A percentile compares a stretch with the other conserved stretches of the same genome.
Conservation (phyloP, 2,329 filamentous ascomycete genomes). For the Scedosporium dehoogii region DNA sequence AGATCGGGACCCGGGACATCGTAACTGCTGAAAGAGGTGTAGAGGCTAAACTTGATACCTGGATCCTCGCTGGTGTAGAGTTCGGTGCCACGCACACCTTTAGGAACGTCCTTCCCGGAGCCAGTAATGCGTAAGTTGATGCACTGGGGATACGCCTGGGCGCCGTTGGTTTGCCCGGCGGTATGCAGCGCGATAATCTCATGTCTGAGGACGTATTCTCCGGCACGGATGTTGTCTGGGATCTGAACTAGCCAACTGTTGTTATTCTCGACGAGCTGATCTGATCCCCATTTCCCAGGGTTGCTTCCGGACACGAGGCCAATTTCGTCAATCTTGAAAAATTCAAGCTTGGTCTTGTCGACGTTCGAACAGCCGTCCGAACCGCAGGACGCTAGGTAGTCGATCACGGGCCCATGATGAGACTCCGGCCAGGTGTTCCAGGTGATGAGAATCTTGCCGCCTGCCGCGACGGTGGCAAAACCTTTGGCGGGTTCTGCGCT, state of each 20-base stretch:
- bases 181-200: slow-evolving; percentile 47
- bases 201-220: slow-evolving; percentile 45
- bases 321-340: slow-evolving; percentile 48
- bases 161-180: slow-evolving; percentile 27
- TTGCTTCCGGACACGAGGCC: slow-evolving; percentile 36
- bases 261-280: slow-evolving; percentile 37
- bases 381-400: slow-evolving; percentile 48
- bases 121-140: slow-evolving; percentile 25
- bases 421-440: slow-evolving; percentile 58
- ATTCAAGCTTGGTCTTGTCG: slow-evolving; percentile 40
- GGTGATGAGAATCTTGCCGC: slow-evolving; percentile 44
- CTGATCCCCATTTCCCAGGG: slow-evolving; percentile 43
- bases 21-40: no score
- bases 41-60: no score
- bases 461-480: slow-evolving; percentile 42
- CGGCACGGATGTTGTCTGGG: slow-evolving; percentile 33
- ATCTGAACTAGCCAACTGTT: slow-evolving; percentile 36
- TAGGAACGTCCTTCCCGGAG: no score
- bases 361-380: slow-evolving; percentile 39
- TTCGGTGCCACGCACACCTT: no score
- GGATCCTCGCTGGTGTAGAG: no score
- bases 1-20: no score
- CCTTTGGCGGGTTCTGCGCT: slow-evolving; percentile 27
- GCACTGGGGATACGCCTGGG: slow-evolving; percentile 44
- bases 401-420: slow-evolving; percentile 51